Percentiles rank a stretch among this genome's conserved stretches.
Evolutionary conservation across 805 yeast species (phyloP).

Genomic region (Candida pini): DNA sequence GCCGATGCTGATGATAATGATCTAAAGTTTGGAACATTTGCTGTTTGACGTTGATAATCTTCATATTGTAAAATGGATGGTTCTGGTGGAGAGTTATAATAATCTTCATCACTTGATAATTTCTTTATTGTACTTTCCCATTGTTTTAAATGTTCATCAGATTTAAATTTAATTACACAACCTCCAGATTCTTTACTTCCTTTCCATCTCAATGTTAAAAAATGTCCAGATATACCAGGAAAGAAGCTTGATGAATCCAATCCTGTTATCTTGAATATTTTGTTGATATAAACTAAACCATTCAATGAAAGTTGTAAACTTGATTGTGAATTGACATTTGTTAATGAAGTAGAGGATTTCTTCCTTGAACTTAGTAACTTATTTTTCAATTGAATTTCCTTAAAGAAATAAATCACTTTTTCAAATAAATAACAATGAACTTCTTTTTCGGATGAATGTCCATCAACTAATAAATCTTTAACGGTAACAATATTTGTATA

Average conservation of each 20-base stretch:
- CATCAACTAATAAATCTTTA: constrained; percentile 46
- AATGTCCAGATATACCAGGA: constrained; percentile 40
- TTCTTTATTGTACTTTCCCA: constrained; percentile 70
- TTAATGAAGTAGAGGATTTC: constrained; percentile 40
- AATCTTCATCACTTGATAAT: constrained; percentile 30
- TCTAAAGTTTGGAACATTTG: constrained; percentile 13
- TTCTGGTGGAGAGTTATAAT: constrained; percentile 4
- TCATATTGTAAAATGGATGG: constrained; percentile 10
- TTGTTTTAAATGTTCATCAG: constrained; percentile 75
- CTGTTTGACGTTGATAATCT: constrained; percentile 4
- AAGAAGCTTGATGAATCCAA: constrained; percentile 28
- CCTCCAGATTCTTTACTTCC: constrained; percentile 84
- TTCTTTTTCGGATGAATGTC: constrained; percentile 69
- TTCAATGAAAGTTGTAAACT: constrained; percentile 20
- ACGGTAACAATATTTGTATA: constrained; percentile 68
- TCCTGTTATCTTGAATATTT: constrained; percentile 21
- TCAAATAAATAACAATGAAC: constrained; percentile 89
- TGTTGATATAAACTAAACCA: constrained; percentile 28
- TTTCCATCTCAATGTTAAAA: constrained; percentile 69
- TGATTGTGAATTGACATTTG: constrained; percentile 5
- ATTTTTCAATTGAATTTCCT: constrained; percentile 49
- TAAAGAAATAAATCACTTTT: constrained; percentile 53
- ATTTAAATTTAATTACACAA: constrained; percentile 73
- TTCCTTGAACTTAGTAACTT: constrained; percentile 43
- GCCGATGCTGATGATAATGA: constrained; percentile 23